phyloP scores from a whole-genome alignment of 306 rosid genomes.

The Fragaria vesca region DNA sequence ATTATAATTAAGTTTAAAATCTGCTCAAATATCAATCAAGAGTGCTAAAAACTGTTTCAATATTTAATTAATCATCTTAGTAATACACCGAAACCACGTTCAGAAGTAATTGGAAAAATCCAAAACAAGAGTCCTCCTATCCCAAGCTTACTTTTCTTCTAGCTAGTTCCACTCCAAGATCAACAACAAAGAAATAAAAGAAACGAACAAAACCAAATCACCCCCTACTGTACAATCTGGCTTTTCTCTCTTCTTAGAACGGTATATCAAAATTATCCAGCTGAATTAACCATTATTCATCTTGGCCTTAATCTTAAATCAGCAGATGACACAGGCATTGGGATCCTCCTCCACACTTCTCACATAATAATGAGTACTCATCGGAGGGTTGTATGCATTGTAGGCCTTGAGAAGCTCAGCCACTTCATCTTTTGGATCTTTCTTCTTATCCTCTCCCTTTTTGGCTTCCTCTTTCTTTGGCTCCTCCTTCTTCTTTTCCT shows the following conservation, averaged over 20 bases:
- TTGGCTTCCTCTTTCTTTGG: conserved; percentile 31
- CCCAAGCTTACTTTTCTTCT: not conserved
- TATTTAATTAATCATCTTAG: not conserved
- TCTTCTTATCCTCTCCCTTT: conserved; percentile 30
- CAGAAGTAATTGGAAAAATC: not conserved
- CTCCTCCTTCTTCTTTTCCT: conserved; percentile 61
- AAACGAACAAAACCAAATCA: not conserved
- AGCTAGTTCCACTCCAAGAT: not conserved
- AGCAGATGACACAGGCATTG: conserved; percentile 67
- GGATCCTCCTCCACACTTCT: conserved; percentile 58
- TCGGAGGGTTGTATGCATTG: conserved; percentile 14
- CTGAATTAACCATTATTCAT: conserved; percentile 11
- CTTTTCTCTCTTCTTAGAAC: not conserved
- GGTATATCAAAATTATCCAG: not conserved
- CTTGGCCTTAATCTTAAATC: conserved; percentile 10
- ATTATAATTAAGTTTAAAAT: no score
- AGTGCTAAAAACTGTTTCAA: not conserved
- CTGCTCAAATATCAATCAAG: not conserved
- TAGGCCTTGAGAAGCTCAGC: conserved; percentile 18
- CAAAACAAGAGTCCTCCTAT: not conserved
- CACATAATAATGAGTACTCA: conserved; percentile 21
- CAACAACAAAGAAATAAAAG: not conserved
- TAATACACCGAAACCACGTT: not conserved
- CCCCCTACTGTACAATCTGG: not conserved
- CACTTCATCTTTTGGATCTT: conserved; percentile 34